phyloP scores from a whole-genome alignment of 148 eudicot species.

The Fagopyrum tataricum region DNA sequence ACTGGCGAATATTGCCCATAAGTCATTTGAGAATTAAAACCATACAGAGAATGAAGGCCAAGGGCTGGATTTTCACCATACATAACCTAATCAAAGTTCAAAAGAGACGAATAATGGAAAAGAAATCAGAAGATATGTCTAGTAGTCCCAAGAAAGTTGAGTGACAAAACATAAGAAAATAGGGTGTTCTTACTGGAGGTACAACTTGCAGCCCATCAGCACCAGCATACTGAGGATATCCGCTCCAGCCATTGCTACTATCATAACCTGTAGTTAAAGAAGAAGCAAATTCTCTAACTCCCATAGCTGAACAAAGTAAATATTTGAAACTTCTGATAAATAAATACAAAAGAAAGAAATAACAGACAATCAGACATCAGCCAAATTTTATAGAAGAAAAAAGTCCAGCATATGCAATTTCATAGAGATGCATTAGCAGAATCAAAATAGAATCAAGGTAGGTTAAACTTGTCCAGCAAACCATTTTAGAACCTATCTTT shows the following conservation, averaged over 20 bases:
- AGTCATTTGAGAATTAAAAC: constrained; percentile 75
- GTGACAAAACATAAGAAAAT: background rate
- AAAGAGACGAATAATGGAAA: constrained; percentile 9
- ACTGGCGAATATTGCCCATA: constrained; percentile 90
- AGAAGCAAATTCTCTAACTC: constrained; percentile 2
- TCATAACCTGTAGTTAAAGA: constrained; percentile 56
- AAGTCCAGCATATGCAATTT: background rate
- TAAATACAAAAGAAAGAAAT: background rate
- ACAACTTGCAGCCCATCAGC: constrained; percentile 76
- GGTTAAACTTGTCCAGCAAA: background rate
- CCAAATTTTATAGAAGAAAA: background rate
- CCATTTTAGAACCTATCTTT: too few species aligned
- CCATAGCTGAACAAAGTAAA: background rate
- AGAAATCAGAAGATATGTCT: background rate
- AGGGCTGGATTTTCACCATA: constrained; percentile 75
- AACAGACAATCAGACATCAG: background rate
- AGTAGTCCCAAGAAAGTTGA: background rate
- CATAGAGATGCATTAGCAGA: background rate
- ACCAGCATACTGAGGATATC: constrained; percentile 68
- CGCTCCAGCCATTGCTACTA: constrained; percentile 63
- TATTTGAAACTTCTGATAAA: background rate
- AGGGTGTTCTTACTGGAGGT: constrained; percentile 65
- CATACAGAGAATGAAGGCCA: constrained; percentile 63
- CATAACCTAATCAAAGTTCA: constrained; percentile 41
- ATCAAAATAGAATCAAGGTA: background rate